Conservation (phyloP, 306 rosid genomes). For the Sicyos edulis region DNA sequence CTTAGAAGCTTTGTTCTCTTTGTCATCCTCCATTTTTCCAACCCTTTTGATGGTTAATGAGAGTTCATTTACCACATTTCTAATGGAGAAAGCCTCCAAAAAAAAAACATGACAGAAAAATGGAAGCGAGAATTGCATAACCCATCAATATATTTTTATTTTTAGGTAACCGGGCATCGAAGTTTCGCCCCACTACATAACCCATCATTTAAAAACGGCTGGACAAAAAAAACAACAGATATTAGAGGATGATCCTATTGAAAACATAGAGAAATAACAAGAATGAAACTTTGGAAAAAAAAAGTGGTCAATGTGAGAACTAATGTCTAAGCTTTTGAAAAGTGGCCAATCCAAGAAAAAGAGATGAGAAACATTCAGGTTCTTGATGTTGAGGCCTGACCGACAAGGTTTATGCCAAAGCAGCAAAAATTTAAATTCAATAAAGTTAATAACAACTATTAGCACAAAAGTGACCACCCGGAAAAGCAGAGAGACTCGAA, state of each 20-base stretch:
- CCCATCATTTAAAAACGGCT: neutral
- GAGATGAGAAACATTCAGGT: neutral
- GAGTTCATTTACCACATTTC: neutral
- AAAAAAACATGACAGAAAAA: neutral
- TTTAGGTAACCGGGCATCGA: no score
- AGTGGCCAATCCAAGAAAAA: neutral
- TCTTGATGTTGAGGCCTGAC: neutral
- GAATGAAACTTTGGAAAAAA: neutral
- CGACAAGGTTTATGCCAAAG: neutral
- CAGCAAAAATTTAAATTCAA: neutral
- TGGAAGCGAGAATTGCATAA: neutral
- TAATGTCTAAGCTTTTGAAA: neutral
- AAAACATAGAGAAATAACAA: neutral
- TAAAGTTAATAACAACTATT: neutral
- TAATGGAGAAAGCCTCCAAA: neutral
- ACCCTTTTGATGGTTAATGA: neutral
- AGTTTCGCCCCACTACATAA: no score
- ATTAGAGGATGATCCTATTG: slow-evolving; percentile 8
- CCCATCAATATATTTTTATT: neutral
- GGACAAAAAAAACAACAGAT: neutral
- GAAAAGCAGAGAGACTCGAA: neutral
- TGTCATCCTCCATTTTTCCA: neutral
- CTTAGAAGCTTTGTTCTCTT: neutral
- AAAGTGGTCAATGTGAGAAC: neutral
- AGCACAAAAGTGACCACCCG: neutral